Percentiles rank a stretch among this genome's conserved stretches.
These are phyloP conservation scores for Pilobolus umbonatus DNA, from an alignment of 192 early-diverging fungal genomes.

Conservation along the genomic window DNA sequence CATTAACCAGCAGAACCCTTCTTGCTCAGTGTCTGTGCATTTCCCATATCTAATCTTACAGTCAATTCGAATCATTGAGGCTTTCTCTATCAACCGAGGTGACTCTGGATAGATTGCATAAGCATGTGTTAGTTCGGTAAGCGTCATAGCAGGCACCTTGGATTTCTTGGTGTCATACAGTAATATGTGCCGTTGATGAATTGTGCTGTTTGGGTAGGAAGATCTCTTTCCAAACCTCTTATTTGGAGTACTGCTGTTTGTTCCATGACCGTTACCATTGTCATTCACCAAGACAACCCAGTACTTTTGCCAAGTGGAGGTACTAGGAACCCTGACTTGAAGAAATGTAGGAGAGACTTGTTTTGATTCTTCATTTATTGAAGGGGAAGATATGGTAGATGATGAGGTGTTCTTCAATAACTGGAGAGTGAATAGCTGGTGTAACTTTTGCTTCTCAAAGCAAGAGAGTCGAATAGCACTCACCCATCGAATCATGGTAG, in stretches of 20 bases:
- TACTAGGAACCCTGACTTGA: conserved; percentile 44
- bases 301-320: conserved; percentile 41
- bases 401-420: conserved; percentile 22
- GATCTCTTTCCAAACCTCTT: conserved; percentile 31
- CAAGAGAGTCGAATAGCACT: conserved; percentile 65
- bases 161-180: conserved; percentile 49
- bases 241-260: background rate
- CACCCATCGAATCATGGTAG: conserved; percentile 49
- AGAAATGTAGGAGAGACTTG: conserved; percentile 45
- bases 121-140: conserved; percentile 46
- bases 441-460: conserved; percentile 67
- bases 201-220: background rate
- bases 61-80: conserved; percentile 35
- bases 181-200: conserved; percentile 38
- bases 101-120: conserved; percentile 54
- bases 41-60: conserved; percentile 18
- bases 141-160: conserved; percentile 42
- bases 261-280: conserved; percentile 38
- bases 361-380: conserved; percentile 44
- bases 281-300: conserved; percentile 50
- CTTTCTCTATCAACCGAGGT: conserved; percentile 31
- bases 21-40: background rate
- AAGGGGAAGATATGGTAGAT: conserved; percentile 13
- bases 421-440: conserved; percentile 68
- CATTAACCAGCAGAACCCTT: conserved; percentile 26